phyloP scores from a whole-genome alignment of 129 eudicot genomes.

The Sambucus nigra region DNA sequence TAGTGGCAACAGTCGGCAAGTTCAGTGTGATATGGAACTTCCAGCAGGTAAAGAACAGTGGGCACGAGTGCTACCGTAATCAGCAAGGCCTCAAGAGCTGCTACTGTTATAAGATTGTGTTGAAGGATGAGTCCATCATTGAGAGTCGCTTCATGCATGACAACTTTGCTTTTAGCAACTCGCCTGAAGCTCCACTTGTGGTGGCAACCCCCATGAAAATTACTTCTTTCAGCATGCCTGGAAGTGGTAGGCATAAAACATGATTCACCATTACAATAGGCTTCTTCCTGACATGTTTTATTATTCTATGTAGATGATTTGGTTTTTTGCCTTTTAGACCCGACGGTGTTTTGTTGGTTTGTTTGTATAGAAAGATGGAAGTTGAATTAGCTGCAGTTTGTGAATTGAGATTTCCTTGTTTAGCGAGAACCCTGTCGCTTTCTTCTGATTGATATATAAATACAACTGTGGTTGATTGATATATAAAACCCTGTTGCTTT shows the following conservation, averaged over 20 bases:
- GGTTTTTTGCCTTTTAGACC: background rate
- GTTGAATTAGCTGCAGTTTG: too few relatives aligned
- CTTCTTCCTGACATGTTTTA: too few relatives aligned
- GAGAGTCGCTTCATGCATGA: slow-evolving; percentile 97
- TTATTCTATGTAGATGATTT: too few relatives aligned
- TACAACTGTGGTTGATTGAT: too few relatives aligned
- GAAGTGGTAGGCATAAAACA: slow-evolving; percentile 23
- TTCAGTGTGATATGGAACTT: slow-evolving; percentile 94
- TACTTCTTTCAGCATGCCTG: slow-evolving; percentile 83
- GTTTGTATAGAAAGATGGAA: too few relatives aligned
- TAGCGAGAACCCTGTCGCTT: too few relatives aligned
- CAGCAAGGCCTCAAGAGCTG: slow-evolving; percentile 98
- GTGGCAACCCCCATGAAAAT: slow-evolving; percentile 86
- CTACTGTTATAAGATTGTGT: slow-evolving; percentile 77
- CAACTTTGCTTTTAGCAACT: slow-evolving; percentile 54
- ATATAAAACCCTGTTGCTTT: too few relatives aligned
- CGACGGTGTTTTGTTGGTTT: too few relatives aligned
- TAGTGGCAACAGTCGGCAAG: slow-evolving; percentile 84
- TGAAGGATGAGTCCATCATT: slow-evolving; percentile 79
- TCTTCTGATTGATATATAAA: too few relatives aligned
- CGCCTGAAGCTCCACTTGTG: slow-evolving; percentile 93
- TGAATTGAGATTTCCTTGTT: too few relatives aligned
- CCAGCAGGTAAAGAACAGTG: slow-evolving; percentile 92
- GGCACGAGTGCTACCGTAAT: slow-evolving; percentile 70
- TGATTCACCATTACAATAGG: too few relatives aligned